Base-by-base conservation (phyloP, 108 stramenopile species). In the Cyclostephanos tholiformis region DNA sequence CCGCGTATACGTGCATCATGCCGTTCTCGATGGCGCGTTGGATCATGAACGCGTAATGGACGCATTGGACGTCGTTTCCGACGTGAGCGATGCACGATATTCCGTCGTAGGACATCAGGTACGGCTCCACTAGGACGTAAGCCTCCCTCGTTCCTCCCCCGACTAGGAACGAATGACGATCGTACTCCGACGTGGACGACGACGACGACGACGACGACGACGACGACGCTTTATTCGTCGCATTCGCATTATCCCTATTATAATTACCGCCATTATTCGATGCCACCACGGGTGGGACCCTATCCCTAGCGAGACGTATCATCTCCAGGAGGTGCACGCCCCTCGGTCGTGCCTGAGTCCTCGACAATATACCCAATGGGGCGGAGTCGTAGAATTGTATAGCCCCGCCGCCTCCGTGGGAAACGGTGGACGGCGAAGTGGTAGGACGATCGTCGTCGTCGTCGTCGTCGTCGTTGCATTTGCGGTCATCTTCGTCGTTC, bases 1-100 rank as follows among this genome's bases (percentile, higher is more conserved):
- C 97, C 35, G 92, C 94, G 55, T 94, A 94, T 46, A 91, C 67
- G 74, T 96, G 95, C 88, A 93, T 90, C 58, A 95, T 87, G 25
- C 89, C 93, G 60, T 94, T 96, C 74, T 97, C 97, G 81, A 97
- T 91, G 17, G 94, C 93, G 72, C 96, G 94, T 79, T 97, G 95
- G 27, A 97, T 93, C 95, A 96, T 97, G 58, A 78, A 64, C 19
- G 85, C 84, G 63, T 89, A 87, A 65, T 89, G 85, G 17, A 75
- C 89, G 62, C 79, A 79, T 5, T 30, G 67, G n/a, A 67, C 67
- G 0, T 71, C 72, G 43, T 63, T 67, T 25, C 92, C 92, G 16
- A 88, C 67, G 23, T 85, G 87, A 17, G 81, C 77, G 19, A 65
- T 82, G n/a, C n/a, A n/a, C 41, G 77, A 71, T 69, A 86, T 79